Conservation (phyloP, 208 protist genomes). For the Crithidia expoeki region DNA sequence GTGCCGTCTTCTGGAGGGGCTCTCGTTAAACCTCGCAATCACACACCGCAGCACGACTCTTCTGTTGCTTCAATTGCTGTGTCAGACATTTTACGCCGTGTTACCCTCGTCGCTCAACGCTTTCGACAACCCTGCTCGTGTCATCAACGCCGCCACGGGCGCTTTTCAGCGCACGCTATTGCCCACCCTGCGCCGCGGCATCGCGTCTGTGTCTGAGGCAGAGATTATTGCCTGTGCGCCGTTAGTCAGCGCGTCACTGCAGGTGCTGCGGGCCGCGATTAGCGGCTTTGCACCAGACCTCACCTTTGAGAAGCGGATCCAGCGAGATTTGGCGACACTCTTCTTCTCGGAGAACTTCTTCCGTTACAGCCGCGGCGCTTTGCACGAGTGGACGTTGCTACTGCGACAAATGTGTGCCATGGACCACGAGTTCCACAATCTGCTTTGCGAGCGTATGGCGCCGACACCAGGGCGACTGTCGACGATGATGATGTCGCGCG, state of each 20-base stretch:
- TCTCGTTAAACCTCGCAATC: neutral
- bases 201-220: slow-evolving; percentile 45
- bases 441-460: slow-evolving; percentile 30
- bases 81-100: slow-evolving; percentile 24
- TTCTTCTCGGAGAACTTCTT: slow-evolving; percentile 57
- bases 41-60: slow-evolving; percentile 25
- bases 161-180: slow-evolving; percentile 45
- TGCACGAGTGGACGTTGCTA: slow-evolving; percentile 49
- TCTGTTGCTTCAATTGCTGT: slow-evolving; percentile 23
- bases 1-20: slow-evolving; percentile 42
- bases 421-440: slow-evolving; percentile 15
- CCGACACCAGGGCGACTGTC: slow-evolving; percentile 33
- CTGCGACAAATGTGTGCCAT: slow-evolving; percentile 26
- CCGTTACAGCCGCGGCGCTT: slow-evolving; percentile 34
- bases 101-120: slow-evolving; percentile 31
- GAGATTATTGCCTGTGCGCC: slow-evolving; percentile 39
- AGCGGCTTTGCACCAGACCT: slow-evolving; percentile 27
- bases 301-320: slow-evolving; percentile 39
- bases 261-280: slow-evolving; percentile 27
- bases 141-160: slow-evolving; percentile 35
- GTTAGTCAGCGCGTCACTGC: slow-evolving; percentile 42
- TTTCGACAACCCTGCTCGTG: slow-evolving; percentile 28
- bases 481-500: slow-evolving; percentile 42
- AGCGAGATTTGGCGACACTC: slow-evolving; percentile 42
- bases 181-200: slow-evolving; percentile 39